Percentiles rank a stretch among this genome's conserved stretches.
phyloP scores from a whole-genome alignment of 2,329 filamentous ascomycete genomes.

The Cladosporium sp. region DNA sequence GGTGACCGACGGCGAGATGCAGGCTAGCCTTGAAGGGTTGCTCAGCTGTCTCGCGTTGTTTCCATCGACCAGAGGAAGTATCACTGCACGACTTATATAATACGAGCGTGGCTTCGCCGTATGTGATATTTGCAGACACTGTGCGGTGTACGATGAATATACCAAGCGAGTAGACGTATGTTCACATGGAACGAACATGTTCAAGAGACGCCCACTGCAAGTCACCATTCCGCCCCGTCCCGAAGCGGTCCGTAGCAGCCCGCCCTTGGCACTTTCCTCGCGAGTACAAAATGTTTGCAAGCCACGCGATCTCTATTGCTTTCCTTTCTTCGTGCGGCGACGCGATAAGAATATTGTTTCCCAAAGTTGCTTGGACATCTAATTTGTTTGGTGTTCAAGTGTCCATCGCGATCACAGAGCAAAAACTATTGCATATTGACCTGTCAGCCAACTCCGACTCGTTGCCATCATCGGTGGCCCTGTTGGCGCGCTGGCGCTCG shows the following conservation, averaged over 20 bases:
- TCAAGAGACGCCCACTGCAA: not conserved
- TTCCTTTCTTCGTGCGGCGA: constrained; percentile 38
- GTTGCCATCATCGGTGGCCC: constrained; percentile 23
- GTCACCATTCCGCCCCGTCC: not conserved
- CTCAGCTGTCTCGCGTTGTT: not conserved
- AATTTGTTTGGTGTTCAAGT: constrained; percentile 32
- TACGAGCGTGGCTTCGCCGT: not conserved
- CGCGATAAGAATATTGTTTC: constrained; percentile 35
- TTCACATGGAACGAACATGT: not conserved
- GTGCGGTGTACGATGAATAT: not conserved
- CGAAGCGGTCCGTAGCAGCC: not conserved
- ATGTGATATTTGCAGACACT: not conserved
- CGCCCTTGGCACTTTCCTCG: constrained; percentile 1
- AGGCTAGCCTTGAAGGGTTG: not conserved
- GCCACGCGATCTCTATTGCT: constrained; percentile 14
- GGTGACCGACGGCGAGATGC: not conserved
- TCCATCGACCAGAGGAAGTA: not conserved
- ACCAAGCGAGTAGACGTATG: too few species aligned
- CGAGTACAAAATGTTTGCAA: constrained; percentile 12
- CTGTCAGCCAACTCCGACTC: constrained; percentile 27
- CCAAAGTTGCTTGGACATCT: constrained; percentile 37
- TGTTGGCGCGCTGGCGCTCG: constrained; percentile 29
- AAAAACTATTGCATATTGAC: constrained; percentile 30
- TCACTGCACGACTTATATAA: not conserved
- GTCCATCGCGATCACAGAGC: constrained; percentile 35